These are phyloP conservation scores for Cryptococcus sp. DNA, from an alignment of 1,284 basidiomycete genomes.

Conservation along the genomic window DNA sequence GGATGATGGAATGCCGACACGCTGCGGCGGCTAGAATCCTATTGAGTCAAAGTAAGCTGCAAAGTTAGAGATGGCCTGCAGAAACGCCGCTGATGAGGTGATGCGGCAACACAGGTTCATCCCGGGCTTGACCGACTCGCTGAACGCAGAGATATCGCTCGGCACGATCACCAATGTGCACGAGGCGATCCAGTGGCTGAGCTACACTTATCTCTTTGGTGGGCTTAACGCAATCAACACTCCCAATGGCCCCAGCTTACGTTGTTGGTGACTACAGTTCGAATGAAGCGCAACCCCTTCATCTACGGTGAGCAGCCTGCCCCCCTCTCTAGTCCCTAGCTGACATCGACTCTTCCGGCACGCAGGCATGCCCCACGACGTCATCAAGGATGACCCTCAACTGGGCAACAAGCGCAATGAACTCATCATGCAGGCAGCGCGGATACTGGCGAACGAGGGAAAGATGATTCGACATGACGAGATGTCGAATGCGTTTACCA, in stretches of 20 bases:
- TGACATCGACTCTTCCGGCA: not conserved
- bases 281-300: slow-evolving; percentile 90
- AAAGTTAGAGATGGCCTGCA: not conserved
- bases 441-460: slow-evolving; percentile 61
- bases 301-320: slow-evolving; percentile 65
- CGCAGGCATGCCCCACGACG: slow-evolving; percentile 72
- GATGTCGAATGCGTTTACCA: slow-evolving; percentile 61
- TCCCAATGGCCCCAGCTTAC: not conserved
- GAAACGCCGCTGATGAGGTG: not conserved
- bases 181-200: slow-evolving; percentile 93
- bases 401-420: slow-evolving; percentile 71
- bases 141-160: slow-evolving; percentile 93
- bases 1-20: not conserved
- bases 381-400: slow-evolving; percentile 70
- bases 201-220: slow-evolving; percentile 89
- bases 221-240: no score
- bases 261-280: slow-evolving; percentile 54
- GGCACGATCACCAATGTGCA: slow-evolving; percentile 85
- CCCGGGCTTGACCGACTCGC: slow-evolving; percentile 79
- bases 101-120: slow-evolving; percentile 62
- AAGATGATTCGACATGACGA: slow-evolving; percentile 82
- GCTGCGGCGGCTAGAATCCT: slow-evolving; percentile 60
- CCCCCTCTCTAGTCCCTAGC: not conserved
- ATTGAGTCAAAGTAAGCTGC: slow-evolving; percentile 85
- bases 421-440: slow-evolving; percentile 69